Base-by-base conservation (phyloP, 495 filamentous ascomycete genomes). In the Aspergillus kassunensis region DNA sequence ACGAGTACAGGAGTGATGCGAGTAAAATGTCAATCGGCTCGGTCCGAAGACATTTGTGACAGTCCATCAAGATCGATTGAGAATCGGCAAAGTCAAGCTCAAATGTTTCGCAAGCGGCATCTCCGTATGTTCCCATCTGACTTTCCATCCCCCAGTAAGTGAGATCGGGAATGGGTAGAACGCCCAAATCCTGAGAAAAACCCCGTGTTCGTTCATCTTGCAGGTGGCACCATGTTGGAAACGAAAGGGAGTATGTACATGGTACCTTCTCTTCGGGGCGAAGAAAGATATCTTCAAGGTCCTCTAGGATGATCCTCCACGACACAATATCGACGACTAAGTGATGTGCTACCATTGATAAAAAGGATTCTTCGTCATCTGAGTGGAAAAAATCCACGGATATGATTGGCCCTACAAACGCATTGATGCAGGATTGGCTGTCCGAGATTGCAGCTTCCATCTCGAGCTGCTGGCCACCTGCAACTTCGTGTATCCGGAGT, bases 251-350 rank as follows among this genome's bases (percentile, higher is more conserved):
- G 5, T 46, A 51, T 31, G 62, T 59, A 1, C 73, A 70, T 4
- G 60, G 60, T 15, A 58, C 35, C 1, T 53, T 39, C 48, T 62
- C 63, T 8, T 60, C 54, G 0, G 78, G 73, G 35, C 74, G 72
- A n/a, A 73, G 53, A 4, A 90, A 60, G 1, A 86, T 51, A 15
- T 85, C 79, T 53, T 87, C 85, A 33, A 89, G 51, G 44, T 90
- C 86, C 43, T 84, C 73, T 12, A 86, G 69, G 7, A 90, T 80
- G 16, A 87, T 73, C 16, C 79, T 72, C 85, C 84, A 89, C 0
- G 86, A 89, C 8, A 85, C 80, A 24, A 87, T 77, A 52, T 90
- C 86, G 24, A 89, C 75, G 3, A 85, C 82, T 1, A 88, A 64
- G 54, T 88, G 86, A 56, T 89, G 85, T 2, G 78, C 83, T 7